A percentile compares a stretch with the other conserved stretches of the same genome.
Conservation (phyloP, 768 basidiomycete genomes). For the Kwoniella bestiolae region DNA sequence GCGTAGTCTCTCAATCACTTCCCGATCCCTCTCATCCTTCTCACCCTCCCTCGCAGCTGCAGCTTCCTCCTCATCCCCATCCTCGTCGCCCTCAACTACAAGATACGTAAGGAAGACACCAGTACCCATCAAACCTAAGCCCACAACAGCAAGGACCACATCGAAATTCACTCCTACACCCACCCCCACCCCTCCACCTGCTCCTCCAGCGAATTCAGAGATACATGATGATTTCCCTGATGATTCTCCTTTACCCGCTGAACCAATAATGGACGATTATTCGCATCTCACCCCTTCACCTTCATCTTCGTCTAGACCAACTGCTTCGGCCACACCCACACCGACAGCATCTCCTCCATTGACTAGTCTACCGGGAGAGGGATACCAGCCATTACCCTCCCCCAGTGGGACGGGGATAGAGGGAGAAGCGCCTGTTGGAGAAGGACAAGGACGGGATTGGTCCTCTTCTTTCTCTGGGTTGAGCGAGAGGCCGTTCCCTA, state of each 20-base stretch:
- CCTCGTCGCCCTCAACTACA: conserved; percentile 71
- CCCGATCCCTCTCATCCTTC: conserved; percentile 65
- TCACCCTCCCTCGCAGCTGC: conserved; percentile 62
- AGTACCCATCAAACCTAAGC: conserved; percentile 13
- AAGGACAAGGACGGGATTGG: conserved; percentile 65
- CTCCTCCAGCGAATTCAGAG: not conserved
- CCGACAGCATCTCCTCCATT: conserved; percentile 34
- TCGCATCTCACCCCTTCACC: conserved; percentile 21
- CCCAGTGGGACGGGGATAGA: conserved; percentile 4
- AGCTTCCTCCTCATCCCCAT: conserved; percentile 79
- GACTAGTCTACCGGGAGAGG: conserved; percentile 18
- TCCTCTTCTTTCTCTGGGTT: conserved; percentile 83
- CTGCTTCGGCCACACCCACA: not conserved
- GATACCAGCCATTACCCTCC: conserved; percentile 21
- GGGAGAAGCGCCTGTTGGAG: conserved; percentile 19
- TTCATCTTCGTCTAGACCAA: not conserved
- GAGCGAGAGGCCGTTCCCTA: conserved; percentile 73
- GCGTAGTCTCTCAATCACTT: conserved; percentile 65
- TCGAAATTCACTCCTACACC: conserved; percentile 7
- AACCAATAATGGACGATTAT: conserved; percentile 39
- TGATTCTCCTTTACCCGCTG: conserved; percentile 21
- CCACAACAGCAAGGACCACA: conserved; percentile 10
- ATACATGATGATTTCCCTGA: conserved; percentile 22
- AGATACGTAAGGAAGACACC: conserved; percentile 23
- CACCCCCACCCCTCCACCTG: not conserved